Percentiles rank a stretch among this genome's conserved stretches.
Evolutionary conservation across 2,329 filamentous ascomycete genomes (phyloP).

Genomic region (Alternaria rosae): DNA sequence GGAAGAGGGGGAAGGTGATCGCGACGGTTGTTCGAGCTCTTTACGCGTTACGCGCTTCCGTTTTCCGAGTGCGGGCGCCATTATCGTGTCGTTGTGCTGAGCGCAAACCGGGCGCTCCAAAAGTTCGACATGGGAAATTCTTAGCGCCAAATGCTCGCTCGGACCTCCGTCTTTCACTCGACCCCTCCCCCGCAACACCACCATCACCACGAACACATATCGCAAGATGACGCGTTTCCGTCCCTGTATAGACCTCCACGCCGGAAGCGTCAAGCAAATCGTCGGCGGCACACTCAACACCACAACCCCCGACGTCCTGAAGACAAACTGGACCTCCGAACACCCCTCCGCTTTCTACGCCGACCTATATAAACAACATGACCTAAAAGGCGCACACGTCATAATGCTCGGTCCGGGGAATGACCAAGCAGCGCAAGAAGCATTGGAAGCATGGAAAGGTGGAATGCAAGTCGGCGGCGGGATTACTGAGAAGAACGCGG

Average conservation of each 20-base stretch:
- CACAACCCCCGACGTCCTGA: conserved; percentile 58
- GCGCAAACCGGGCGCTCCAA: conserved; percentile 1
- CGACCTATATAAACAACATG: conserved; percentile 77
- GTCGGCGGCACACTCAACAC: conserved; percentile 83
- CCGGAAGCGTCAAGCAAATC: conserved; percentile 98
- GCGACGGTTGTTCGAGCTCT: conserved; percentile 37
- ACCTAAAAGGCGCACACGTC: conserved; percentile 82
- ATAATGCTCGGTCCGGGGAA: conserved; percentile 96
- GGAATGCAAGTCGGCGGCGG: conserved; percentile 93
- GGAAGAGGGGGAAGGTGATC: conserved; percentile 38
- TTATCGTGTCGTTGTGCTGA: not conserved
- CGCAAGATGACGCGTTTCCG: conserved; percentile 85
- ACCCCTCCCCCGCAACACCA: conserved; percentile 26
- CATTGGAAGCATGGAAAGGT: conserved; percentile 78
- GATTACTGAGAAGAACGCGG: conserved; percentile 84
- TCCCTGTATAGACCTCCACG: conserved; percentile 96
- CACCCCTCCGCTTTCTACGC: conserved; percentile 85
- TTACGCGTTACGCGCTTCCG: conserved; percentile 53
- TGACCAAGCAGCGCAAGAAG: conserved; percentile 77
- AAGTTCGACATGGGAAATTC: conserved; percentile 14
- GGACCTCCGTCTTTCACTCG: conserved; percentile 28
- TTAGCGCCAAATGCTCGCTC: conserved; percentile 26
- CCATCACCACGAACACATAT: not conserved
- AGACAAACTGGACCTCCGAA: conserved; percentile 91
- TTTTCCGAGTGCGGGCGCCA: conserved; percentile 56